Evolutionary conservation across 139 green algal genomes (phyloP).

Genomic region (Chlamydomonas sphaeroides): DNA sequence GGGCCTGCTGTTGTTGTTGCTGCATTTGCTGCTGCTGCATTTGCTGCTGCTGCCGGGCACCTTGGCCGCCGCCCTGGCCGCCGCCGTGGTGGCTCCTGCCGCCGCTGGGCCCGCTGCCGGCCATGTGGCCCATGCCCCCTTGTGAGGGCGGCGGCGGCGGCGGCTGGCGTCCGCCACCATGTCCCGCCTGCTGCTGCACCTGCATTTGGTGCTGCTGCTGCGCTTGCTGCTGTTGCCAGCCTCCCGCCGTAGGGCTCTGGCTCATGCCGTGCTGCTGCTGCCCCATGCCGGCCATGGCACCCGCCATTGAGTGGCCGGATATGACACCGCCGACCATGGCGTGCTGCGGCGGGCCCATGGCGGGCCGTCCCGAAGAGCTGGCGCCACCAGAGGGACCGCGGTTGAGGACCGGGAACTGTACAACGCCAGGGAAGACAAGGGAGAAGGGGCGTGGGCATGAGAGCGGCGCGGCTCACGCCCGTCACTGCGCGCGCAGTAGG

Average conservation of each 20-base stretch:
- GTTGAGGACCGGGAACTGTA: constrained; percentile 9
- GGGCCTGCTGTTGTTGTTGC: background rate
- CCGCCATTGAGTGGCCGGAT: background rate
- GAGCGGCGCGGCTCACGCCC: background rate
- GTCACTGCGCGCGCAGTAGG: no score
- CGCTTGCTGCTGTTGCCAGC: background rate
- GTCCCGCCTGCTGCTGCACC: constrained; percentile 13
- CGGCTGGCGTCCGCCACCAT: constrained; percentile 6
- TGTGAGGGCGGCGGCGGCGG: constrained; percentile 24
- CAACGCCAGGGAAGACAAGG: background rate
- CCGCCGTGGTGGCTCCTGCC: background rate
- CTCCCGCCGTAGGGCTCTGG: background rate
- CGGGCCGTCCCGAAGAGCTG: background rate
- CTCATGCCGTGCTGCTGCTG: background rate
- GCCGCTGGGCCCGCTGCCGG: background rate
- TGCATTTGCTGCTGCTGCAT: background rate
- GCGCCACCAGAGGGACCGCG: background rate
- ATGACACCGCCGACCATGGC: background rate
- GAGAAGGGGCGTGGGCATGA: background rate
- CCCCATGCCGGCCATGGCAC: background rate
- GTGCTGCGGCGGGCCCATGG: background rate
- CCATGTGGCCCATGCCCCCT: background rate
- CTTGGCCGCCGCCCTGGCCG: no score
- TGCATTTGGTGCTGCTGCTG: constrained; percentile 5
- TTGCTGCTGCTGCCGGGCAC: background rate